Base-by-base conservation (phyloP, 108 stramenopile genomes). In the Cyclotella choctawhatcheeana region DNA sequence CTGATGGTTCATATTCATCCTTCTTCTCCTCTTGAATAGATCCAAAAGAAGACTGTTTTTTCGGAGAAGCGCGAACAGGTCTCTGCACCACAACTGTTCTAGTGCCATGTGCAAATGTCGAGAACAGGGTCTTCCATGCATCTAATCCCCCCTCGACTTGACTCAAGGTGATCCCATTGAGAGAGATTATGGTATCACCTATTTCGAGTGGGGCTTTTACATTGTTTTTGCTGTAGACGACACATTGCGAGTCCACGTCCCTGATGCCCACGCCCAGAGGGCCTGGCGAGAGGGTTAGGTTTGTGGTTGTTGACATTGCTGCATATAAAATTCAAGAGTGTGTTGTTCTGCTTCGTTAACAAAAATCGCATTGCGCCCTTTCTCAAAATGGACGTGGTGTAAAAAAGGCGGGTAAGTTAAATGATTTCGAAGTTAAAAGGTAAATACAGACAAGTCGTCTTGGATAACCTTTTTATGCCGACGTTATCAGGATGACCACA, bases 1-100 rank as follows among this genome's bases (percentile, higher is more conserved):
- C 51, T 30, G 25, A n/a, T 5, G 71, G 24, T 1, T 64, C 44
- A 16, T n/a, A 64, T 30, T 48, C 63, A 6, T 64, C 63, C 40
- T 61, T 45, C 34, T 48, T 69, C 30, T 44, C 40, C 35, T 58
- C 37, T 17, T 54, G 40, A 18, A 25, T 33, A 6, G 55, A 60
- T 37, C 59, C 59, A 40, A 60, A 60, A 0, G 59, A 60, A 40
- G 59, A 20, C 24, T 60, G 59, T 21, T 60, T n/a, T n/a, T n/a
- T n/a, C n/a, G n/a, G n/a, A n/a, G n/a, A n/a, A n/a, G 59, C 20
- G 22, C 26, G 59, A 37, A 60, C 35, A 1, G 35, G 37, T 27
- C 54, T 55, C 4, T 24, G 13, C 5, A 55, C 29, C 54, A 55
- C 54, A 5, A 55, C 5, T 3, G 5, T 55, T 8, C 47, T 8